These are phyloP conservation scores for Rugonectria rugulosa DNA, from an alignment of 2,329 filamentous ascomycete genomes.

Conservation along the genomic window DNA sequence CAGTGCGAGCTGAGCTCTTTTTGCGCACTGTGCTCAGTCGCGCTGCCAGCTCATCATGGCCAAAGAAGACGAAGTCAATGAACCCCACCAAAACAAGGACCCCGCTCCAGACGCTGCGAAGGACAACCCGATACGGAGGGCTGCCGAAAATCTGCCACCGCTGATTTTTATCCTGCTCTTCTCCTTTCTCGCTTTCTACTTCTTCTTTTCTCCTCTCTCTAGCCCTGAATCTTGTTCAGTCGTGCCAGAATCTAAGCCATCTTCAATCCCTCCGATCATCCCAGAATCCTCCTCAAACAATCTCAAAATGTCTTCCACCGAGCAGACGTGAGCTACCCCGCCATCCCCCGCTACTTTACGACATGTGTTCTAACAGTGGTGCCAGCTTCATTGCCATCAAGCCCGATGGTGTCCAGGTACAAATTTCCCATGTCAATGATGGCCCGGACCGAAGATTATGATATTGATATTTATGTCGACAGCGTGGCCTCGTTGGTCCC, in stretches of 20 bases:
- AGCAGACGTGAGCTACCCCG: slow-evolving; percentile 80
- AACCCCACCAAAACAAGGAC: slow-evolving; percentile 45
- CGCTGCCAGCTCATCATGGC: slow-evolving; percentile 41
- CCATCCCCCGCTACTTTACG: slow-evolving; percentile 39
- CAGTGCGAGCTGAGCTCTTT: slow-evolving; percentile 32
- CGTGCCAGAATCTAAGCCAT: slow-evolving; percentile 38
- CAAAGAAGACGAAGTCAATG: slow-evolving; percentile 41
- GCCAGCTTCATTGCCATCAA: slow-evolving; percentile 99
- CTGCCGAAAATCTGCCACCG: slow-evolving; percentile 52
- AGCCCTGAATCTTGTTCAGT: slow-evolving; percentile 40
- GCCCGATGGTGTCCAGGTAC: slow-evolving; percentile 98
- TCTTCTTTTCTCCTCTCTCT: slow-evolving; percentile 45
- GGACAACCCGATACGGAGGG: slow-evolving; percentile 39
- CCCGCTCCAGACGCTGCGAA: slow-evolving; percentile 43
- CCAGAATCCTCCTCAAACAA: slow-evolving; percentile 37
- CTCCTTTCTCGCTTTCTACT: slow-evolving; percentile 46
- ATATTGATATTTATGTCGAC: slow-evolving; percentile 36
- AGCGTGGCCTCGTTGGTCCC: slow-evolving; percentile 97
- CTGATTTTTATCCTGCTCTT: slow-evolving; percentile 52
- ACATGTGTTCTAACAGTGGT: slow-evolving; percentile 37
- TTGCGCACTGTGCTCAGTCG: slow-evolving; percentile 28
- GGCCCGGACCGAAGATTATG: neutral
- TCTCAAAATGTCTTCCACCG: slow-evolving; percentile 72
- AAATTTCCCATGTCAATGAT: slow-evolving; percentile 30
- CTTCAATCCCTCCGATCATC: slow-evolving; percentile 40